phyloP scores from a whole-genome alignment of 2,329 filamentous ascomycete species.

The Calonectria pseudoreteaudii region DNA sequence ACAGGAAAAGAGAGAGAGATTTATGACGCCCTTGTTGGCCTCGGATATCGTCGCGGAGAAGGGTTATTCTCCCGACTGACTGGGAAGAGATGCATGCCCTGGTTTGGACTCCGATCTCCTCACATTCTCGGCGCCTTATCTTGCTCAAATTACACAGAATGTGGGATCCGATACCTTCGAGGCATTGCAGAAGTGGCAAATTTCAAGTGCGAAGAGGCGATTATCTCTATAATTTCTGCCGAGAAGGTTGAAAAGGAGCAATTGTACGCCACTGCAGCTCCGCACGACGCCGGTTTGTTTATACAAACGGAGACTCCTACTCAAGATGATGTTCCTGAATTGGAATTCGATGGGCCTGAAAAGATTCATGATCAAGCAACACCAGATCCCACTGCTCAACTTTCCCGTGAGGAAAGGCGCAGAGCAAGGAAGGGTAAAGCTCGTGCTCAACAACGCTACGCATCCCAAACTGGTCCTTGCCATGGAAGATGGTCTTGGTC shows the following conservation, averaged over 20 bases:
- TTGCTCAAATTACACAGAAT: neutral
- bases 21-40: neutral
- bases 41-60: neutral
- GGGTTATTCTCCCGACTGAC: neutral
- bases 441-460: neutral
- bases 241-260: neutral
- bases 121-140: neutral
- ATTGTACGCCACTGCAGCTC: neutral
- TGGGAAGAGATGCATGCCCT: neutral
- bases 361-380: neutral
- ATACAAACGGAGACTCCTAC: neutral
- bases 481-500: neutral
- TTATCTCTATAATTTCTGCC: neutral
- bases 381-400: neutral
- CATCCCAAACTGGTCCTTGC: neutral
- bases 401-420: neutral
- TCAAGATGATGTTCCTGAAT: neutral
- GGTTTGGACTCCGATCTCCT: neutral
- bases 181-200: neutral
- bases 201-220: neutral
- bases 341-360: neutral
- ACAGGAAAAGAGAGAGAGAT: neutral
- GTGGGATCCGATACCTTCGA: neutral
- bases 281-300: neutral
- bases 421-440: neutral